Conservation (phyloP, 1,284 basidiomycete genomes). For the Papiliotrema laurentii region DNA sequence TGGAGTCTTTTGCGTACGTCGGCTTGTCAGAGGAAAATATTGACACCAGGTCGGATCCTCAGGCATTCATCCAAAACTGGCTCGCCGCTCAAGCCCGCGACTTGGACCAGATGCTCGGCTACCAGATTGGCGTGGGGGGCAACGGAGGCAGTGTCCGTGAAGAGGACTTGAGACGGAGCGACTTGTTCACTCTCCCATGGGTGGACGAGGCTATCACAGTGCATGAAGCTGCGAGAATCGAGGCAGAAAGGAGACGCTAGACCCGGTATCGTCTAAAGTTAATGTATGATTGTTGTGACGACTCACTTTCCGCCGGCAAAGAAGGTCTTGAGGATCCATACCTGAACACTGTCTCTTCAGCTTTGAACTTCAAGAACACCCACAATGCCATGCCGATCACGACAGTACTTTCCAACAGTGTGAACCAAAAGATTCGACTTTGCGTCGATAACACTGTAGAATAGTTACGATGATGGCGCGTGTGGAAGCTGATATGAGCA, state of each 20-base stretch:
- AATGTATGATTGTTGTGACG: neutral
- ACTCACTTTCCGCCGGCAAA: conserved; percentile 74
- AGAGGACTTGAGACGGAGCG: conserved; percentile 80
- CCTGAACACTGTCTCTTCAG: conserved; percentile 61
- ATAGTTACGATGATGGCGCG: conserved; percentile 37
- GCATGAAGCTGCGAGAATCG: conserved; percentile 40
- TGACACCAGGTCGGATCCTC: conserved; percentile 27
- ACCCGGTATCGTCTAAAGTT: conserved; percentile 17
- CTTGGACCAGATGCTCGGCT: conserved; percentile 81
- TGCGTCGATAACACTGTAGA: conserved; percentile 39
- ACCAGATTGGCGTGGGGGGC: conserved; percentile 59
- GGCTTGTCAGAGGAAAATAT: neutral
- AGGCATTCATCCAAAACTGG: conserved; percentile 80
- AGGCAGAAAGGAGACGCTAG: conserved; percentile 21
- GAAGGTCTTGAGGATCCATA: conserved; percentile 87
- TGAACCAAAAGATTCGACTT: conserved; percentile 77
- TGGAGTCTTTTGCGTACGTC: conserved; percentile 67
- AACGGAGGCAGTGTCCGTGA: conserved; percentile 59
- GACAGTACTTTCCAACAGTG: conserved; percentile 67
- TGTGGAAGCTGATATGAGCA: conserved; percentile 37
- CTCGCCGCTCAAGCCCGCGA: conserved; percentile 85
- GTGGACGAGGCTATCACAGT: conserved; percentile 51
- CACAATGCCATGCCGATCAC: conserved; percentile 70
- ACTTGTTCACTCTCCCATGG: conserved; percentile 87
- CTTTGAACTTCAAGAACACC: conserved; percentile 8